phyloP scores from a whole-genome alignment of 805 yeast genomes.

The Candida boidinii region DNA sequence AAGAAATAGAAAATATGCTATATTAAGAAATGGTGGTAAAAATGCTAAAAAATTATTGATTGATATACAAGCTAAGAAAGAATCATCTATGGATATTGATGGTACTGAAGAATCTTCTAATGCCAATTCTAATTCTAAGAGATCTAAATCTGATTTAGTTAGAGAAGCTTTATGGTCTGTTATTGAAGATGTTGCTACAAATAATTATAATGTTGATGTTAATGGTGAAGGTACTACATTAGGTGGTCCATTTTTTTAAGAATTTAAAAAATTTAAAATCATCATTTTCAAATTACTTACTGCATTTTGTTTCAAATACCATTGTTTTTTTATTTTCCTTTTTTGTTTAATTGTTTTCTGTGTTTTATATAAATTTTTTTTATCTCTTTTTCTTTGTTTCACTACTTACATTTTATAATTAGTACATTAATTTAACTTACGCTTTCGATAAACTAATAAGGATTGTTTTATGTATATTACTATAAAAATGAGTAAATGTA shows the following conservation, averaged over 20 bases:
- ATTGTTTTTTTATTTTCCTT: not conserved
- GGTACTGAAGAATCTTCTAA: slow-evolving; percentile 14
- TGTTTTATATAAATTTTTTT: not conserved
- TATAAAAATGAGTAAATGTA: not conserved
- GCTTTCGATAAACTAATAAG: no score
- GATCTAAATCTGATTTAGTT: slow-evolving; percentile 34
- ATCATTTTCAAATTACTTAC: not conserved
- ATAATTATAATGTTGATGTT: slow-evolving; percentile 32
- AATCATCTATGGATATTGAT: slow-evolving; percentile 43
- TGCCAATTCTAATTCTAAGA: no score
- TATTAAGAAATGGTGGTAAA: slow-evolving; percentile 55
- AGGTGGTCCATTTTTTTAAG: slow-evolving; percentile 63
- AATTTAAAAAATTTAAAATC: not conserved
- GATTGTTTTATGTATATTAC: no score
- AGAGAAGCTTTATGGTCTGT: slow-evolving; percentile 67
- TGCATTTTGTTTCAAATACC: not conserved
- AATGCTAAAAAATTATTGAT: slow-evolving; percentile 30
- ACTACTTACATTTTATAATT: no score
- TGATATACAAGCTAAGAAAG: slow-evolving; percentile 41
- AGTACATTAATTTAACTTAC: no score
- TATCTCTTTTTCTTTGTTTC: no score
- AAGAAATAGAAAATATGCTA: slow-evolving; percentile 71
- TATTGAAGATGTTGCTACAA: slow-evolving; percentile 48
- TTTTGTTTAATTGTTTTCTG: not conserved
- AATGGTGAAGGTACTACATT: slow-evolving; percentile 76